Evolutionary conservation across 2,329 filamentous ascomycete species (phyloP), one percentile per base, ranked within the genome.

Genomic region (Trichoderma asperellum): DNA sequence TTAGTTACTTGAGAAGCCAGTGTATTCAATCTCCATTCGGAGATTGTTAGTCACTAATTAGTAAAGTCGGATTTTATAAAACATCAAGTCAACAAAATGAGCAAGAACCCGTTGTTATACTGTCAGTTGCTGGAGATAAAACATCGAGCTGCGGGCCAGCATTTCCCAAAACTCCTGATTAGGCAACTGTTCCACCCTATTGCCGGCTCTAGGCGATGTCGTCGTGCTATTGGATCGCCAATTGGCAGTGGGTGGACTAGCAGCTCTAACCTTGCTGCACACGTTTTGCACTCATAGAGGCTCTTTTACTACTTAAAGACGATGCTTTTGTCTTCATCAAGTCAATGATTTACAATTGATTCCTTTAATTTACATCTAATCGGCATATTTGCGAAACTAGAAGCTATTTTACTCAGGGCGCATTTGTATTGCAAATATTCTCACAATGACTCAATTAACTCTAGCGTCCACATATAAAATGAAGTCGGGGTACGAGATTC

Each of bases 101-200:
- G 10, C n/a, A 21, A 21, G 35, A 37, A 16, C 32, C 5, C 29
- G 2, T n/a, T 14, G 47, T n/a, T 35, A 63, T 21, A 10, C 24
- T 27, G 12, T 34, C 24, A 14, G 2, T 1, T 4, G 14, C 18
- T 37, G 47, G 49, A 55, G 61, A 55, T 64, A 40, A 24, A 24
- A 24, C 24, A 24, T 24, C 24, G 3, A 24, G 7, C 21, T 12
- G 10, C 24, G 62, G 62, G 32, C 21, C 11, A n/a, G 43, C 21
- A 32, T 34, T 56, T 34, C 35, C 52, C 18, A 65, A 47, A 65
- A 32, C 12, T 57, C 62, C 62, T 52, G n/a, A 65, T 65, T 5
- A 21, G 62, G 62, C 16, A 65, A 65, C 21, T 65, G 7, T 65
- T 37, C 27, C 18, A 14, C 32, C 62, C 62, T 65, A 65, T 57